Evolutionary conservation across 441 rosid genomes (phyloP).

Genomic region (Eruca vesicaria): DNA sequence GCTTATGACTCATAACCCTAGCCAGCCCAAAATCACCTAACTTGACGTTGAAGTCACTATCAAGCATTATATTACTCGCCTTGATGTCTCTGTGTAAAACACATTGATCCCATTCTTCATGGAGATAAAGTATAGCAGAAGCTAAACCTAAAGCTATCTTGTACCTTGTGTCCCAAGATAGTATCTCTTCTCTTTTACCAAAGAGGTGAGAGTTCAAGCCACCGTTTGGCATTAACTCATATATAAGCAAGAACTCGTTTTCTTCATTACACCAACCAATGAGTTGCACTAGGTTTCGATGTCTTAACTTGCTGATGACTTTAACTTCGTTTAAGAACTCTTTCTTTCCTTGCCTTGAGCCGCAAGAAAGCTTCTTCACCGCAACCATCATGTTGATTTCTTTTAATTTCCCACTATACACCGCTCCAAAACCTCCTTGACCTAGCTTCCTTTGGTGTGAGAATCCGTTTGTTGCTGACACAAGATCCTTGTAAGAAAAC

Average conservation of each 20-base stretch:
- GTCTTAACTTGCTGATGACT: slow-evolving; percentile 61
- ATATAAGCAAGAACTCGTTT: slow-evolving; percentile 49
- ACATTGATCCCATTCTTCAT: slow-evolving; percentile 85
- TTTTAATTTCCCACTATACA: slow-evolving; percentile 45
- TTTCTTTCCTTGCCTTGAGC: slow-evolving; percentile 57
- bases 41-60: slow-evolving; percentile 64
- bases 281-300: slow-evolving; percentile 58
- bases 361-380: slow-evolving; percentile 52
- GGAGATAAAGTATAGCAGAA: slow-evolving; percentile 65
- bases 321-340: slow-evolving; percentile 60
- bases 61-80: slow-evolving; percentile 75
- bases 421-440: slow-evolving; percentile 66
- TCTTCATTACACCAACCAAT: slow-evolving; percentile 68
- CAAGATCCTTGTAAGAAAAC: slow-evolving; percentile 50
- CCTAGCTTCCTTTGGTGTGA: slow-evolving; percentile 49
- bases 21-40: slow-evolving; percentile 85
- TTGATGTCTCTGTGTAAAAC: slow-evolving; percentile 76
- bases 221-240: slow-evolving; percentile 54
- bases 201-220: slow-evolving; percentile 65
- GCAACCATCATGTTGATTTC: slow-evolving; percentile 43
- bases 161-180: slow-evolving; percentile 55
- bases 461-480: slow-evolving; percentile 53
- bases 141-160: slow-evolving; percentile 64
- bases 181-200: slow-evolving; percentile 29
- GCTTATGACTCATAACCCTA: slow-evolving; percentile 61